Evolutionary conservation across 208 protist genomes (phyloP).

Genomic region (Trypanosoma melophagium): DNA sequence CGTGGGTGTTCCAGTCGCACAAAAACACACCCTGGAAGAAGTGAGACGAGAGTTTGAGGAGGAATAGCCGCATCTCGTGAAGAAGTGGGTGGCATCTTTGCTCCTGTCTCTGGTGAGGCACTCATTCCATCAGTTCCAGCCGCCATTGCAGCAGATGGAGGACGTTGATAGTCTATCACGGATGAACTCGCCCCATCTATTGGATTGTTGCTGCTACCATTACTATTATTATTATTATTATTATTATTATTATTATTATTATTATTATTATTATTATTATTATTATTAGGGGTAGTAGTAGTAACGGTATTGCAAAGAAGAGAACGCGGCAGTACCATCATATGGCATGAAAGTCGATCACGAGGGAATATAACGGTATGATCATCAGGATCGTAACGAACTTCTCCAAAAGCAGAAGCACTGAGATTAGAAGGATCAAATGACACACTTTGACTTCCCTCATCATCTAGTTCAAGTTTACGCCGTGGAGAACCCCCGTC

Average conservation of each 20-base stretch:
- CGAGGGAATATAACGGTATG: slow-evolving; percentile 12
- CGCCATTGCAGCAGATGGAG: slow-evolving; percentile 1
- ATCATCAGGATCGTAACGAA: slow-evolving; percentile 23
- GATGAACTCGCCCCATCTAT: background rate
- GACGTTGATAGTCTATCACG: background rate
- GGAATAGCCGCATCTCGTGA: background rate
- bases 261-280: slow-evolving; percentile 6
- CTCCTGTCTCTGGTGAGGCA: background rate
- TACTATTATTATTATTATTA: background rate
- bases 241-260: background rate
- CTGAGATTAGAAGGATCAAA: background rate
- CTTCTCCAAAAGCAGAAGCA: background rate
- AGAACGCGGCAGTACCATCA: slow-evolving; percentile 25
- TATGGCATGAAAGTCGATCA: slow-evolving; percentile 8
- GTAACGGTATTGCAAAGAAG: background rate
- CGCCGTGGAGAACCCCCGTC: slow-evolving; percentile 17
- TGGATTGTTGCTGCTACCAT: background rate
- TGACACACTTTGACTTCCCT: slow-evolving; percentile 24
- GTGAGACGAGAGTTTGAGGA: background rate
- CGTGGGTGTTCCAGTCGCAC: slow-evolving; percentile 68
- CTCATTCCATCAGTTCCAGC: background rate
- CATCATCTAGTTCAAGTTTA: slow-evolving; percentile 23
- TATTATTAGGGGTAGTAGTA: background rate
- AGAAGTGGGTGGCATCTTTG: background rate
- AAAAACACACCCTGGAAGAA: slow-evolving; percentile 23